Evolutionary conservation across 106 monocot species (phyloP), one percentile per base, ranked within the genome.

Genomic region (Dioscorea dumetorum): DNA sequence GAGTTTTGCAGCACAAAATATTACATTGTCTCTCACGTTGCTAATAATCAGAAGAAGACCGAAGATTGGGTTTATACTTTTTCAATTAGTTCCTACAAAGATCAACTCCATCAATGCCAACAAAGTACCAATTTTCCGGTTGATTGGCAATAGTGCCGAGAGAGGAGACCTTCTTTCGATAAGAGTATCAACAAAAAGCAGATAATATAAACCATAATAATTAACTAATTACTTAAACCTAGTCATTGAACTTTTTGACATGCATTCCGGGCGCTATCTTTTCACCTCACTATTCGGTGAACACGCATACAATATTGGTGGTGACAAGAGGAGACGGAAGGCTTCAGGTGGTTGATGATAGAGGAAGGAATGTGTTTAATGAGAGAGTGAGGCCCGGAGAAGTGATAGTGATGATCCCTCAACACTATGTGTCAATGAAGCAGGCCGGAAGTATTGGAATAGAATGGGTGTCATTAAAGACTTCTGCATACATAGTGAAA

Each of bases 401-500:
- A 35, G 32, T 79, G 1, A 21, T 69, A 9, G 69, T 79, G 5
- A 50, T 79, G 5, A 50, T 79, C 20, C 73, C 73, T 7, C 73
- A 79, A 54, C 54, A 74, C 56, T 73, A 63, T 15, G 73, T 53
- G 19, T 22, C 32, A 52, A 13, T 66, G 52, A 57, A 59, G 33
- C 16, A 62, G 52, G 75, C 80, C 1, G 60, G 24, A 61, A 61
- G 35, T 35, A 63, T 76, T 21, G 72, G 66, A 9, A 56, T 81
- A 11, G 80, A 75, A 61, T 81, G 75, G 75, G 81, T 81, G 7
- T 34, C 76, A 2, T 50, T 81, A 62, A 68, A 69, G 50, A 81
- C 72, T 23, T 58, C 33, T 19, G 76, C 32, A 12, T n/a, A 33
- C 2, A 16, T 67, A 13, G 50, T 81, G 22, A 57, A 24, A 12